These are phyloP conservation scores for Westerdykella aurantiaca DNA, from an alignment of 2,329 filamentous ascomycete genomes.

Conservation along the genomic window DNA sequence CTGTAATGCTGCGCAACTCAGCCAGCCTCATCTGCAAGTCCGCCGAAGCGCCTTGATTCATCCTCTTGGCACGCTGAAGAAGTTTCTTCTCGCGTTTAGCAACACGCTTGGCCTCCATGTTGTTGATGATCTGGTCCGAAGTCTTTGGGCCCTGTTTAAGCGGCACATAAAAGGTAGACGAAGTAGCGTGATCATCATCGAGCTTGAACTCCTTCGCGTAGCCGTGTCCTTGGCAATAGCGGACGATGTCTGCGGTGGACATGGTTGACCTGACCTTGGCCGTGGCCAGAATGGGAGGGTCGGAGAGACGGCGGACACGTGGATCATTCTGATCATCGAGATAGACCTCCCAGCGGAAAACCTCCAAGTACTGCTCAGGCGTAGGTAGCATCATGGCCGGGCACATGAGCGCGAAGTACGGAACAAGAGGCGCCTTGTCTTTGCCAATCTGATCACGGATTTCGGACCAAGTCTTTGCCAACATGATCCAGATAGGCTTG, in stretches of 20 bases:
- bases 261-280: conserved; percentile 2
- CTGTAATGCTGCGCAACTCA: conserved; percentile 1
- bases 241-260: conserved; percentile 34
- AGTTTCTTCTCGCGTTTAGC: conserved; percentile 7
- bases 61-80: conserved; percentile 1
- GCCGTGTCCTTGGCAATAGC: conserved; percentile 19
- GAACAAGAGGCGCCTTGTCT: conserved; percentile 42
- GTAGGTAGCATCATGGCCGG: conserved; percentile 45
- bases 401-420: conserved; percentile 44
- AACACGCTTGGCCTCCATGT: conserved; percentile 9
- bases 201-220: conserved; percentile 15
- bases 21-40: conserved; percentile 7
- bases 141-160: no score
- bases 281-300: conserved; percentile 15
- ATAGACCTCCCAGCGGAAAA: conserved; percentile 44
- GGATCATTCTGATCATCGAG: conserved; percentile 23
- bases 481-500: conserved; percentile 48
- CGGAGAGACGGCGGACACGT: conserved; percentile 10
- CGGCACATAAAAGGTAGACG: conserved; percentile 10
- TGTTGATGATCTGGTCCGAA: conserved; percentile 7
- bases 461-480: conserved; percentile 52
- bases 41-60: conserved; percentile 1
- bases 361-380: conserved; percentile 43
- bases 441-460: conserved; percentile 49
- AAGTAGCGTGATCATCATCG: conserved; percentile 5